Evolutionary conservation across 306 rosid species (phyloP), one percentile per base, ranked within the genome.

Genomic region (Coriaria nepalensis): DNA sequence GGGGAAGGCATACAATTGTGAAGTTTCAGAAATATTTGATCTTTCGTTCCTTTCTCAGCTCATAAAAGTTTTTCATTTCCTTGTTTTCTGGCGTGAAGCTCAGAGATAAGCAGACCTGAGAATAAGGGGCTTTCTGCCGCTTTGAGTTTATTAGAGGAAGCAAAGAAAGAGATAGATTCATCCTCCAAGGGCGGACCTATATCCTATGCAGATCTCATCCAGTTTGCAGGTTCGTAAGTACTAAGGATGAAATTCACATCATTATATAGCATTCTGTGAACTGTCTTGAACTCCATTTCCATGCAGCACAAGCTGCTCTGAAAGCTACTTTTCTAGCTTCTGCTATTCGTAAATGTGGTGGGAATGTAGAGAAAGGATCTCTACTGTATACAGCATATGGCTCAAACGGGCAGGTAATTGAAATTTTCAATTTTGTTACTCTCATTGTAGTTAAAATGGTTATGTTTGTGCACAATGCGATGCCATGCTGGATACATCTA

Each of bases 101-200:
- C 94, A 79, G 97, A 90, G 80, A 77, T 82, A 65, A 72, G 75
- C 71, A 85, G 98, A 76, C 79, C 98, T 53, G 98, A 90, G 75
- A 90, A 90, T 55, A 60, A 69, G 62, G 80, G 82, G 35, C 74
- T 90, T 37, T 59, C 87, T 44, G 70, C 76, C 38, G 87, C 98
- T 61, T 47, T 90, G 63, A 79, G 66, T 61, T 73, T 90, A 8
- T 7, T 85, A 66, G 95, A 85, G 56, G 83, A 73, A 75, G 87
- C 81, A 14, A 90, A 90, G 71, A 90, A 75, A 63, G 95, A 90
- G 74, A 79, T 90, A 52, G 98, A 90, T 72, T 68, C 79, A 4
- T 71, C 73, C 69, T 77, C 95, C 58, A 84, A 81, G 79, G 98
- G 82, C 53, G 98, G 95, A 49, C 85, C 94, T 38, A 69, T 85